Evolutionary conservation across 306 rosid species (phyloP).

Genomic region (Geum urbanum): DNA sequence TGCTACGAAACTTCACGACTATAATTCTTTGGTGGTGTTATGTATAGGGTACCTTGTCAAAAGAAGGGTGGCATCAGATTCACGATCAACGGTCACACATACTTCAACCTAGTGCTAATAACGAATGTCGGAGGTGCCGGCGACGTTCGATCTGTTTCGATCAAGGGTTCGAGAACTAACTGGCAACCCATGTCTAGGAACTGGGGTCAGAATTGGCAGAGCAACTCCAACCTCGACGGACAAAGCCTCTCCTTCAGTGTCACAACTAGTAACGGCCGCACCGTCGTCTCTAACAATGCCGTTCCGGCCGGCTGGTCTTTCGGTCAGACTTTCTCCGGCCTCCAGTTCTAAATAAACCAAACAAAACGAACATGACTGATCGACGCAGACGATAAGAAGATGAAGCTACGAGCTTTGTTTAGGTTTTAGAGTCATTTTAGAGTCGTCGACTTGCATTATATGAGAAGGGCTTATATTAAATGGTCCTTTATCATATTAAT

Average conservation of each 20-base stretch:
- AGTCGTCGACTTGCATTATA: background rate
- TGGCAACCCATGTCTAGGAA: slow-evolving; percentile 76
- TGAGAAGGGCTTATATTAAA: slow-evolving; percentile 39
- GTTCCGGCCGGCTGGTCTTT: slow-evolving; percentile 64
- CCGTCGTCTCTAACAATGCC: slow-evolving; percentile 40
- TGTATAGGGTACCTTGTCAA: slow-evolving; percentile 55
- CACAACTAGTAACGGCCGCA: slow-evolving; percentile 59
- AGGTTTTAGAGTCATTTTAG: slow-evolving; percentile 5
- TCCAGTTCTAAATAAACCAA: slow-evolving; percentile 37
- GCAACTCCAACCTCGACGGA: slow-evolving; percentile 57
- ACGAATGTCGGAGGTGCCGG: slow-evolving; percentile 86
- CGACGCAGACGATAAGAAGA: background rate
- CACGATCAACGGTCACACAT: slow-evolving; percentile 73
- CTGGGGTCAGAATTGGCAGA: slow-evolving; percentile 95
- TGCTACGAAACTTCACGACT: background rate
- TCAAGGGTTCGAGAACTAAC: slow-evolving; percentile 66
- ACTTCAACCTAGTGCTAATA: slow-evolving; percentile 68
- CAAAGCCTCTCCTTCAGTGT: slow-evolving; percentile 73
- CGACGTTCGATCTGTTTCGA: slow-evolving; percentile 59
- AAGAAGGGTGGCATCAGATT: slow-evolving; percentile 76
- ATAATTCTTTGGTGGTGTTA: background rate
- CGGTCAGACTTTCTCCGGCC: slow-evolving; percentile 64
- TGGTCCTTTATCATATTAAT: slow-evolving; percentile 24
- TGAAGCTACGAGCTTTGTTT: background rate
- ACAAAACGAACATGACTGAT: background rate